These are phyloP conservation scores for Syncephalastrum monosporum DNA, from an alignment of 371 early-diverging fungal species.

Conservation along the genomic window DNA sequence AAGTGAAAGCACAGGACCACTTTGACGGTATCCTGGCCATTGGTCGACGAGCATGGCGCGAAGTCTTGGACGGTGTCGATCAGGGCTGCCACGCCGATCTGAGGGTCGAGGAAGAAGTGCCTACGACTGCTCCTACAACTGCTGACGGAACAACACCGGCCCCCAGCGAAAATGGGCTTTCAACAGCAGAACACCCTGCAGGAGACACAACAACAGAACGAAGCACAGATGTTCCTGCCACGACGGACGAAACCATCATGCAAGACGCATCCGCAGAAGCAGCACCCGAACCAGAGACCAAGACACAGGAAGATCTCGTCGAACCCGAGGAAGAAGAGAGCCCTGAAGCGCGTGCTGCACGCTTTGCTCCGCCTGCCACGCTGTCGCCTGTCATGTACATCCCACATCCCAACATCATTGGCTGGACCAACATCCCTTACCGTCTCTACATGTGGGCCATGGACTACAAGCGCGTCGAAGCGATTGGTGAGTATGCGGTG, in stretches of 20 bases:
- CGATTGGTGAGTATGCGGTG: slow-evolving; percentile 54
- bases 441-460: slow-evolving; percentile 60
- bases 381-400: slow-evolving; percentile 65
- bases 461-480: slow-evolving; percentile 59
- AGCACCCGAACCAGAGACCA: slow-evolving; percentile 1
- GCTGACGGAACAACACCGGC: not conserved
- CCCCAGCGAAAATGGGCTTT: not conserved
- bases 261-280: not conserved
- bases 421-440: slow-evolving; percentile 65
- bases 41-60: slow-evolving; percentile 59
- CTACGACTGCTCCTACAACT: no score
- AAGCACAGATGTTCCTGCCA: not conserved
- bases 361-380: slow-evolving; percentile 7
- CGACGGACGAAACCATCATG: not conserved
- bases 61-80: slow-evolving; percentile 58
- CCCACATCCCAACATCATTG: slow-evolving; percentile 65
- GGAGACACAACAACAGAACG: not conserved
- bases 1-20: slow-evolving; percentile 21
- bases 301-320: not conserved
- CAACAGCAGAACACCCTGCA: not conserved
- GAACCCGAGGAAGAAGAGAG: slow-evolving; percentile 7
- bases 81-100: slow-evolving; percentile 60
- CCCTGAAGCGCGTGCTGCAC: not conserved
- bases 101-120: slow-evolving; percentile 4
- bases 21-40: slow-evolving; percentile 61